Evolutionary conservation across 2,329 filamentous ascomycete genomes (phyloP).

Genomic region (Cryoendolithus antarcticus): DNA sequence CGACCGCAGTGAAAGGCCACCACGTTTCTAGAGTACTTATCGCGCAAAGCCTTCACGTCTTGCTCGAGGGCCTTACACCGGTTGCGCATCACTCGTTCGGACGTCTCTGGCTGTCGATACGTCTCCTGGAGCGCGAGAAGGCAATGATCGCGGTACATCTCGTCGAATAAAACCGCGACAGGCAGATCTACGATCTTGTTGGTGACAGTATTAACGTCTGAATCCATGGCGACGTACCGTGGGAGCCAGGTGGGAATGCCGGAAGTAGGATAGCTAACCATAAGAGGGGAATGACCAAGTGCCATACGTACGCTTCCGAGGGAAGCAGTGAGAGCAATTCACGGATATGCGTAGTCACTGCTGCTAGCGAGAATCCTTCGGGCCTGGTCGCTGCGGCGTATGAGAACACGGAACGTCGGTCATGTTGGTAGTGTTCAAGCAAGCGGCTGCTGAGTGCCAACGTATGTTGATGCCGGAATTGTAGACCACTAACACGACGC

Average conservation of each 20-base stretch:
- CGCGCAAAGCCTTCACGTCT: background rate
- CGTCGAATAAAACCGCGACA: constrained; percentile 5
- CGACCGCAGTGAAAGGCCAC: background rate
- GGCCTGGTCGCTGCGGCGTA: constrained; percentile 12
- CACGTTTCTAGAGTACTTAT: background rate
- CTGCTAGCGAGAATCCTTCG: constrained; percentile 8
- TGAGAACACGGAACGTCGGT: constrained; percentile 5
- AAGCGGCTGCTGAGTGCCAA: constrained; percentile 7
- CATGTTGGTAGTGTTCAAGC: constrained; percentile 7
- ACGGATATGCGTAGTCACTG: constrained; percentile 11
- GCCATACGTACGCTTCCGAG: constrained; percentile 13
- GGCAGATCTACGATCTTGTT: constrained; percentile 4
- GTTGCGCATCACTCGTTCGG: no score
- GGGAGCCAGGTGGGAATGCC: constrained; percentile 14
- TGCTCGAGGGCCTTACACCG: no score
- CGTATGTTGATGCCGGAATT: constrained; percentile 11
- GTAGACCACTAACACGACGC: constrained; percentile 2
- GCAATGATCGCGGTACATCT: constrained; percentile 1
- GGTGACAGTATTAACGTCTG: background rate
- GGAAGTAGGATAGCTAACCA: constrained; percentile 16
- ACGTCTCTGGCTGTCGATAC: background rate
- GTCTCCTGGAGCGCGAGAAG: constrained; percentile 1
- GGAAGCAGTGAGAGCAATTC: constrained; percentile 15
- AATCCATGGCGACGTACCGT: constrained; percentile 10
- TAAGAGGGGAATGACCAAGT: constrained; percentile 14